These are phyloP conservation scores for Cladophialophora immunda DNA, from an alignment of 2,329 filamentous ascomycete species.

Conservation along the genomic window DNA sequence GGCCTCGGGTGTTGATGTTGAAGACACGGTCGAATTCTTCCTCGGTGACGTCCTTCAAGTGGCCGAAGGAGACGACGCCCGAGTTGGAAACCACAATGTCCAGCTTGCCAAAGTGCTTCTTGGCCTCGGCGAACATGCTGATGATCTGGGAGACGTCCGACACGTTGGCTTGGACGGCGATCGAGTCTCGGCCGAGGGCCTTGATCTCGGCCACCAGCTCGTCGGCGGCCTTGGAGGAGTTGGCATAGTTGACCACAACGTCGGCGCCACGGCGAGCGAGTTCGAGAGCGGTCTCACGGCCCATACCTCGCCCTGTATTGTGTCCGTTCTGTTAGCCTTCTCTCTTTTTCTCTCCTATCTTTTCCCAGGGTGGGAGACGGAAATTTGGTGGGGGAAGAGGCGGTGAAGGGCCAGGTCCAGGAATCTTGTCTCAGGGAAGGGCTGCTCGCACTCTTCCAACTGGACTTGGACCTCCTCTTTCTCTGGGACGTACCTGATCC, in stretches of 20 bases:
- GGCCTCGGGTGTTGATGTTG: constrained; percentile 72
- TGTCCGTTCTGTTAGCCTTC: constrained; percentile 4
- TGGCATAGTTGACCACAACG: constrained; percentile 59
- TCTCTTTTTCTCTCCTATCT: not conserved
- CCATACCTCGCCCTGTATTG: constrained; percentile 51
- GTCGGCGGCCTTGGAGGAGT: constrained; percentile 70
- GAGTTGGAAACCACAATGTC: constrained; percentile 68
- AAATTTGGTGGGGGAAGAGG: constrained; percentile 10
- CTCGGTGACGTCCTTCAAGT: constrained; percentile 72
- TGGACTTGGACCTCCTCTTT: not conserved
- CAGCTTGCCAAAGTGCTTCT: constrained; percentile 70
- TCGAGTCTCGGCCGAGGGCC: constrained; percentile 68
- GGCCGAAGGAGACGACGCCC: constrained; percentile 72
- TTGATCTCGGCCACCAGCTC: constrained; percentile 73
- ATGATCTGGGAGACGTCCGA: constrained; percentile 70
- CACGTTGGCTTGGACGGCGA: constrained; percentile 74
- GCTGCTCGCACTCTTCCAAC: not conserved
- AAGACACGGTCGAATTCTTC: constrained; percentile 78
- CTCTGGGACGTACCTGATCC: constrained; percentile 41
- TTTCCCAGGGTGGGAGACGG: not conserved
- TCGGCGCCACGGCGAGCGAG: constrained; percentile 51
- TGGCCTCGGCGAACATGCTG: constrained; percentile 69
- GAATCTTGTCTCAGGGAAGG: not conserved
- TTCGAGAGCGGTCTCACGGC: constrained; percentile 52
- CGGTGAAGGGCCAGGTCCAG: constrained; percentile 22